Evolutionary conservation across 441 rosid genomes (phyloP), one percentile per base, ranked within the genome.

Genomic region (Pelargonium citronellum): DNA sequence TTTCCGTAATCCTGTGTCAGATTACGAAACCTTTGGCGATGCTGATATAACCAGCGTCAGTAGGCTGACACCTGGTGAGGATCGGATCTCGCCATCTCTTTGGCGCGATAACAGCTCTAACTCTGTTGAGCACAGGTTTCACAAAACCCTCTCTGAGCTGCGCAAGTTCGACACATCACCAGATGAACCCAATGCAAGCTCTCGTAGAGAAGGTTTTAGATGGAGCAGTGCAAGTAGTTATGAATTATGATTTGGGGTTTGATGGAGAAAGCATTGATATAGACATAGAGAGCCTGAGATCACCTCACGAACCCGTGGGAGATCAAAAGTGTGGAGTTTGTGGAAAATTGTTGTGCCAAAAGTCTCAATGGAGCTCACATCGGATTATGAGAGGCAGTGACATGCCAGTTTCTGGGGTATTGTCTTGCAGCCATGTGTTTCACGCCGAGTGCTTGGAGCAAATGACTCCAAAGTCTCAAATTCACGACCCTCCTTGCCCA

Each of bases 391-490:
- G 89, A 83, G 84, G 89, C 34, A 64, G 83, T 41, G 97, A 91
- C 76, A 85, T 89, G 95, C 97, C 96, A 37, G 74, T 74, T 41
- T 84, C 97, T 51, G 95, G 95, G 39, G 81, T 93, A 15, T 83
- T 93, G 61, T 83, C 92, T 1, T 93, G 97, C 76, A 80, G 91
- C 67, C 98, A 93, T 34, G 89, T 89, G 64, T 93, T 83, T 78
- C 98, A 93, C 74, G 90, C 92, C 1, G 97, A 93, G 70, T 93
- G 98, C 80, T 83, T 93, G 85, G 98, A 93, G 66, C 88, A 93
- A 74, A 77, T 81, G 69, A 86, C 92, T 1, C 86, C 95, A 16
- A 85, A 87, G 69, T 64, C 78, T 64, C 88, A 91, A 70, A 80
- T 77, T 24, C 83, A 82, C 67, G 96, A 93, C 44, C 98, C 97